Evolutionary conservation across 192 early-diverging fungal genomes (phyloP).

Genomic region (Coemansia sp.): DNA sequence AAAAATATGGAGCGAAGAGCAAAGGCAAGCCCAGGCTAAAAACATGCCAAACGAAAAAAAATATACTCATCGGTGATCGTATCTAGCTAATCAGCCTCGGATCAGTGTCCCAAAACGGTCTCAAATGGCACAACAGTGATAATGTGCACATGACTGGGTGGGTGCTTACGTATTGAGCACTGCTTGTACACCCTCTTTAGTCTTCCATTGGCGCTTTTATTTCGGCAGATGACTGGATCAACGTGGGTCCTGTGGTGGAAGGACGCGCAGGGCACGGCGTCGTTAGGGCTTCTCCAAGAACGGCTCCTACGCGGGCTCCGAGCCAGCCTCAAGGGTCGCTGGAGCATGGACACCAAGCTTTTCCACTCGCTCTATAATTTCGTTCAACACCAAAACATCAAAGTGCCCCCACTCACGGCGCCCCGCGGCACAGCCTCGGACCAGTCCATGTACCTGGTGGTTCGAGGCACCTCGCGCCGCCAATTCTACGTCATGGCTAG

Average conservation of each 20-base stretch:
- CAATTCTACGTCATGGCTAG: conserved; percentile 52
- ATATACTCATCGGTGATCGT: background rate
- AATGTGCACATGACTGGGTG: no score
- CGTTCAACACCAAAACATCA: conserved; percentile 34
- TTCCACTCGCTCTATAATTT: conserved; percentile 47
- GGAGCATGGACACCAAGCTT: conserved; percentile 51
- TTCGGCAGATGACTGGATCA: conserved; percentile 24
- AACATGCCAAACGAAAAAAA: background rate
- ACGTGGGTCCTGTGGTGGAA: conserved; percentile 55
- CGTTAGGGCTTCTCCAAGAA: conserved; percentile 44
- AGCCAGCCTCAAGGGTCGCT: conserved; percentile 42
- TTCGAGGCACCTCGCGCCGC: conserved; percentile 27
- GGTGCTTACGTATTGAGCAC: background rate
- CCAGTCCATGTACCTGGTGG: conserved; percentile 48
- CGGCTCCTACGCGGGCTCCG: conserved; percentile 46
- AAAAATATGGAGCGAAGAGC: background rate
- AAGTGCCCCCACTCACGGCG: conserved; percentile 4
- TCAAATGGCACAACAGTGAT: background rate
- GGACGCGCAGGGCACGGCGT: conserved; percentile 52
- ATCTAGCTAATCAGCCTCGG: background rate
- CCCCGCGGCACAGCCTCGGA: conserved; percentile 42
- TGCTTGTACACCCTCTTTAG: background rate
- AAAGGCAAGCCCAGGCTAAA: background rate
- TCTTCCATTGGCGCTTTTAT: background rate
- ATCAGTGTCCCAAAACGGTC: conserved; percentile 5